Base-by-base conservation (phyloP, 2,329 filamentous ascomycete species). In the Epichloe coenophiala region DNA sequence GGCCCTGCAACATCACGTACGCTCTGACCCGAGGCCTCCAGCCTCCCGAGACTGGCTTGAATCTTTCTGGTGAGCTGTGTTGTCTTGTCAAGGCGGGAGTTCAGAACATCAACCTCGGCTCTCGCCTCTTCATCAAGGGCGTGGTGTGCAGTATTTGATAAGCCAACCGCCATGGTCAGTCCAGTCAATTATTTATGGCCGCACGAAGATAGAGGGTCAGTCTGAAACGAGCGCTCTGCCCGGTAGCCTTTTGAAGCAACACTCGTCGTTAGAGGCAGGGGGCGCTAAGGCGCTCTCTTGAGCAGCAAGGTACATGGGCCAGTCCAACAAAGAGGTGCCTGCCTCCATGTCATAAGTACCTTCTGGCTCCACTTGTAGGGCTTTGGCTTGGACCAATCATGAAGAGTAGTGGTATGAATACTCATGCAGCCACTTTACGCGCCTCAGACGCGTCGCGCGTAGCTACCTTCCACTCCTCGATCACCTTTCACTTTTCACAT, bases 51-150 rank as follows among this genome's bases (percentile, higher is more conserved):
- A 48, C 88, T 95, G 31, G 86, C 84, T 67, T 95, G 86, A 51
- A 98, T 96, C 73, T 95, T 95, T 72, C 93, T 95, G 35, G 89
- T 95, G 64, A 97, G 77, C 62, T 88, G 81, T 53, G 89, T 85
- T 59, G 94, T 94, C 76, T 95, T 97, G 60, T 94, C 88, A 55
- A 97, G 80, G 39, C 81, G 75, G 49, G 81, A 84, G 59, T 83
- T 84, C 45, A 86, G 71, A 33, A 85, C 81, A 57, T 86, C 81
- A 50, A 86, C 81, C 64, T 85, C 81, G 44, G 81, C 81, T 51
- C 80, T 73, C 43, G 81, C 79, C 67, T 85, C 81, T 63, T 85
- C 81, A 60, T 85, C 81, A 49, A 76, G 69, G 35, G 75, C 73
- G 43, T 63, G 62, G 60, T 76, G 73, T 50, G 72, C 69, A 55